These are phyloP conservation scores for Coelastrella sp. DNA, from an alignment of 139 green algal species.

Conservation along the genomic window DNA sequence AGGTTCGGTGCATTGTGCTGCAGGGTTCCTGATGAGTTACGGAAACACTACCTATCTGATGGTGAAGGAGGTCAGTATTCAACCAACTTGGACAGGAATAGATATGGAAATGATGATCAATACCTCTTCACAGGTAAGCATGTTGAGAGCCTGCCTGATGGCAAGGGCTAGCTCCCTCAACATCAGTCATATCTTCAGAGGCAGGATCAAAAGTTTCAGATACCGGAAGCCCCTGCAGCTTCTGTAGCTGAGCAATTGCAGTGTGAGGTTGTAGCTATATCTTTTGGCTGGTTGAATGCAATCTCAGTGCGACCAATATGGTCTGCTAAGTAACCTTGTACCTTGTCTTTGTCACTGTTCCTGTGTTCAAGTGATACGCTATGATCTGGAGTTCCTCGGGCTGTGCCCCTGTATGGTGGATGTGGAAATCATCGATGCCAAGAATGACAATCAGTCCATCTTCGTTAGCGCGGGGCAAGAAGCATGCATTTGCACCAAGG, in stretches of 20 bases:
- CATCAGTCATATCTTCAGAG: no score
- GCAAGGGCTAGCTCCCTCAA: no score
- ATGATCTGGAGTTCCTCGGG: slow-evolving; percentile 90
- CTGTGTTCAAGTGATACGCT: slow-evolving; percentile 78
- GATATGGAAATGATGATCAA: slow-evolving; percentile 95
- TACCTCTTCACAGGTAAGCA: slow-evolving; percentile 92
- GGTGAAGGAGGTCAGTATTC: slow-evolving; percentile 86
- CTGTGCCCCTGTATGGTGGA: slow-evolving; percentile 94
- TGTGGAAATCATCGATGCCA: slow-evolving; percentile 96
- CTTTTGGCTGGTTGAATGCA: no score
- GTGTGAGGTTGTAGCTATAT: no score
- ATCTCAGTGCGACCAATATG: no score
- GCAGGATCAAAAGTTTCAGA: no score
- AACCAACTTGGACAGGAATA: slow-evolving; percentile 96
- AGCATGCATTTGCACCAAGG: slow-evolving; percentile 74
- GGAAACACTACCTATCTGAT: slow-evolving; percentile 88
- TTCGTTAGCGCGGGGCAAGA: slow-evolving; percentile 80
- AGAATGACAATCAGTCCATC: slow-evolving; percentile 78
- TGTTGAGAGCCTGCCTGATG: no score
- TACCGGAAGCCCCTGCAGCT: no score
- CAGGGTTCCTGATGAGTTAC: slow-evolving; percentile 93
- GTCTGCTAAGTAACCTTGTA: no score
- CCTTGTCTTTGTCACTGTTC: not conserved
- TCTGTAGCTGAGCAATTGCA: no score
- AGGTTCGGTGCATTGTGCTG: no score